Conservation (phyloP, 441 rosid genomes). For the Gossypium armourianum region DNA sequence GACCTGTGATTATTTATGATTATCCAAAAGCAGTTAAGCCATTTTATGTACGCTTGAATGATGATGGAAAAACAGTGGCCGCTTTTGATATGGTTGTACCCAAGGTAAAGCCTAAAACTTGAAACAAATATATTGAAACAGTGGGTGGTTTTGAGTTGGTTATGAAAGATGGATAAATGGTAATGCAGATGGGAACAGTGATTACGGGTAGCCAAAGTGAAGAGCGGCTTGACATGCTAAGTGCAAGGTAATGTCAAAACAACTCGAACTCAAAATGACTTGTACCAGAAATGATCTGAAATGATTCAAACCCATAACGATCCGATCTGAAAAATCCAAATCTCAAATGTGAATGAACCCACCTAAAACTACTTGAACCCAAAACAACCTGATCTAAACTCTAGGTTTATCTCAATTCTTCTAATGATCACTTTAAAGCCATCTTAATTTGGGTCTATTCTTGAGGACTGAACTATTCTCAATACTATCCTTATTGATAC, state of each 20-base stretch:
- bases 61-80: constrained; percentile 65
- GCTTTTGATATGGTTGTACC: constrained; percentile 78
- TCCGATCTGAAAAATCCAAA: background rate
- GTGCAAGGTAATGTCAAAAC: constrained; percentile 31
- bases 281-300: background rate
- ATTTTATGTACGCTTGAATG: constrained; percentile 58
- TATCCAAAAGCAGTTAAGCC: constrained; percentile 58
- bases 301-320: background rate
- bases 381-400: background rate
- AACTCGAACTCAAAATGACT: background rate
- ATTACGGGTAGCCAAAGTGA: constrained; percentile 75
- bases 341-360: background rate
- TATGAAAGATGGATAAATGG: background rate
- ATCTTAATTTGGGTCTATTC: background rate
- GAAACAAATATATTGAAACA: background rate
- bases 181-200: constrained; percentile 52
- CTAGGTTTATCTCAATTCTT: background rate
- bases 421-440: background rate
- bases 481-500: background rate
- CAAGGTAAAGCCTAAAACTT: constrained; percentile 33
- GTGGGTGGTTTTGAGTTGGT: background rate
- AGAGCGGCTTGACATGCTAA: constrained; percentile 47
- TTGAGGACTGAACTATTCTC: background rate
- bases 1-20: constrained; percentile 49
- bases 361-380: background rate